Base-by-base conservation (phyloP, 176 grass and related monocot genomes). In the Aegilops tauschii region DNA sequence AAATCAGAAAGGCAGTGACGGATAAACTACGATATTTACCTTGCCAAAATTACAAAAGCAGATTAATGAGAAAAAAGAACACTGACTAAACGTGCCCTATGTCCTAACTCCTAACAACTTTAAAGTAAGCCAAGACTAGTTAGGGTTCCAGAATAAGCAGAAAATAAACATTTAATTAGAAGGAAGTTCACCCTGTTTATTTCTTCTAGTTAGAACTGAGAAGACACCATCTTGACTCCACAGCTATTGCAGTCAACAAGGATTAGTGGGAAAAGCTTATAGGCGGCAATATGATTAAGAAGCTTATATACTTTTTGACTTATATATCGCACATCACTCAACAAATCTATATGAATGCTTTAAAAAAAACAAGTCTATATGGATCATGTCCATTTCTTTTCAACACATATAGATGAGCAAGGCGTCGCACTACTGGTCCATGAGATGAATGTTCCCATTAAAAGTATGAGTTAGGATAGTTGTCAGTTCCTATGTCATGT, bases 1-100 rank as follows among this genome's bases (percentile, higher is more conserved):
- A 76, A 86, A 66, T 49, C 20, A 54, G 35, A 78, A 82, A 58
- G 27, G 14, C 17, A 76, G 85, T 77, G 63, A 40, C 27, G 36
- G 21, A 79, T 83, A 31, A 35, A 23, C 62, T 70, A 86, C 37
- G 56, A 70, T 39, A 89, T 61, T 62, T 78, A 30, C 56, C 12
- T 28, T 82, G 42, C 31, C 44, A 83, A 65, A 40, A 54, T 66
- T 74, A 68, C 34, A 5, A 85, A 67, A 40, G 23, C 69, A 77
- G 44, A 68, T 27, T 66, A 59, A 70, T 47, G 8, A 63, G 71
- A 76, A 73, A 70, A 73, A 77, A 67, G 40, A 65, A 45, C 45
- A 85, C 64, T 89, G 61, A 21, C n/a, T 73, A 56, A 50, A 79
- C 12, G 29, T 77, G 40, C 27, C 27, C 29, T 18, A 69, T 71